Evolutionary conservation across 805 yeast species (phyloP), one percentile per base, ranked within the genome.

Genomic region (Saccharomycopsis fibuligera): DNA sequence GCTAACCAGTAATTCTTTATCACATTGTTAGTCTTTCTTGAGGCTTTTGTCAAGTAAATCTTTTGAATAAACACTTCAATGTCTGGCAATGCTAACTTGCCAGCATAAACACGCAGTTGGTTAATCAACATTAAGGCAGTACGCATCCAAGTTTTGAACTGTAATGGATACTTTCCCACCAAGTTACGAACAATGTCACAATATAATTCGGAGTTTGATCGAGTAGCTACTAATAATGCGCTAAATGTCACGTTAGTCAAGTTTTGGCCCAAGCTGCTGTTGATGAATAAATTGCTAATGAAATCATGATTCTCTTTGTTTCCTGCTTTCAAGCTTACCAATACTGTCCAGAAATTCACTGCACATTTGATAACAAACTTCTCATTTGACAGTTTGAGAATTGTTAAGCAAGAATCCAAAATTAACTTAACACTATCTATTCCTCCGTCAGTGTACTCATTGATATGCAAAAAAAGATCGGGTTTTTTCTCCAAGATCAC

Each of bases 161-260:
- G 63, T 44, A 78, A 50, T 4, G 78, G 78, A 54, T 67, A 71
- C 54, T 76, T 79, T 0, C 72, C 75, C 3, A 78, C 58, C 36
- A 80, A 57, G 2, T 68, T 62, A 42, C 81, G 66, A 49, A 80
- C 63, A 1, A 79, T 58, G 17, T 77, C 79, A 35, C 77, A 76
- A 60, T 69, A 83, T 40, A 67, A 65, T 12, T 79, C 86, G 36
- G 83, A 60, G 50, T 77, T 79, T 0, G 90, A 82, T 54, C 91
- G 65, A 4, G 70, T 67, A 14, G 75, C 57, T 47, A 69, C 76
- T 61, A 81, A 58, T 62, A 83, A 56, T 51, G 73, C 69, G 55
- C 66, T 51, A 62, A 76, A 50, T 2, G 69, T 58, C 14, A 57
- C 55, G 64, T 60, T 64, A 49, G 76, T 57, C 41, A 63, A 47